Percentiles rank a stretch among this genome's conserved stretches.
Evolutionary conservation across 768 basidiomycete species (phyloP).

Genomic region (Dentipellis sp.): DNA sequence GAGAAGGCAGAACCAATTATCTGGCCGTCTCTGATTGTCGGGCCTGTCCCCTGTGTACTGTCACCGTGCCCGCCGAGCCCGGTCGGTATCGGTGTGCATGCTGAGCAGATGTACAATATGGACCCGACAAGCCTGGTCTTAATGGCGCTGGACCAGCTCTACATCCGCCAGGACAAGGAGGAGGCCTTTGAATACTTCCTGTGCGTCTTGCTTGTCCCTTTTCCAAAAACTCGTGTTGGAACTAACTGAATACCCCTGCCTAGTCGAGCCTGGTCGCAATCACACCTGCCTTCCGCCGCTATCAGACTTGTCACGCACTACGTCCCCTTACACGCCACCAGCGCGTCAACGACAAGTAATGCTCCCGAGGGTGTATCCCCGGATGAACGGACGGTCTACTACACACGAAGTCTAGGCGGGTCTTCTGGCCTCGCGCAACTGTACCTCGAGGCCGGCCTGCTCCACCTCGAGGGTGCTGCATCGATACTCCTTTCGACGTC

Average conservation of each 20-base stretch:
- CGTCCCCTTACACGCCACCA: conserved; percentile 43
- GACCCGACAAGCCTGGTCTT: conserved; percentile 75
- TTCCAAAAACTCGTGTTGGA: neutral
- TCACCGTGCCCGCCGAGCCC: conserved; percentile 44
- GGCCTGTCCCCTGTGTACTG: conserved; percentile 57
- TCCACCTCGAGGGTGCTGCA: conserved; percentile 77
- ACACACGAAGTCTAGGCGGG: conserved; percentile 59
- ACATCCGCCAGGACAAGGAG: conserved; percentile 66
- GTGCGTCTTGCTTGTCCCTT: conserved; percentile 31
- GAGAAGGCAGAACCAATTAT: conserved; percentile 75
- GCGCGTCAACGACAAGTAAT: conserved; percentile 4
- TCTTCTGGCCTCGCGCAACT: conserved; percentile 59
- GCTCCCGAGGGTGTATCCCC: conserved; percentile 27
- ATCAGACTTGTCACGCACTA: conserved; percentile 73
- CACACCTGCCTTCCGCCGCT: conserved; percentile 64
- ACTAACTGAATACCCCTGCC: neutral
- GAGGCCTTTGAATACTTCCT: conserved; percentile 78
- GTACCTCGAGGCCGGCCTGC: conserved; percentile 69
- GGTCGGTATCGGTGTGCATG: conserved; percentile 42
- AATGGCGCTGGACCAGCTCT: conserved; percentile 59
- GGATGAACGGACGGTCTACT: conserved; percentile 51
- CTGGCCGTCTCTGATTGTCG: conserved; percentile 76
- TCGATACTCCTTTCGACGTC: conserved; percentile 63
- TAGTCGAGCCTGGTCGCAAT: conserved; percentile 79
- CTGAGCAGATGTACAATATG: conserved; percentile 69